A percentile compares a stretch with the other conserved stretches of the same genome.
Evolutionary conservation across 2,329 filamentous ascomycete species (phyloP).

Genomic region (Phaeosphaeria sp.): DNA sequence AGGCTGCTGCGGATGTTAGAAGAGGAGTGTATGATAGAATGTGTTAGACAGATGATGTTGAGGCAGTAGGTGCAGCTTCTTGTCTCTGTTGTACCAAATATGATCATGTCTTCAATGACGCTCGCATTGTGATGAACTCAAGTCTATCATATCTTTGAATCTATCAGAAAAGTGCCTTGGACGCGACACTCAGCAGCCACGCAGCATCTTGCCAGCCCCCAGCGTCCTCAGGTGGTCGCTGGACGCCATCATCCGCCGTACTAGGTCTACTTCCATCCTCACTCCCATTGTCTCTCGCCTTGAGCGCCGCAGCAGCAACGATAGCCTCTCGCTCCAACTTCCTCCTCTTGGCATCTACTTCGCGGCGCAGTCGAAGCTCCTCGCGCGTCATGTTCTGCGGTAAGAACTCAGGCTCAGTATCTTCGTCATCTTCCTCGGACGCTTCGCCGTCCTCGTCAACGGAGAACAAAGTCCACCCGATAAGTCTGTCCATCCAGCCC

Average conservation of each 20-base stretch:
- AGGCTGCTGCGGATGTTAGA: no score
- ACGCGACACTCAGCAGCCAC: conserved; percentile 64
- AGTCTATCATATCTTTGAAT: no score
- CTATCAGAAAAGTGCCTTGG: conserved; percentile 51
- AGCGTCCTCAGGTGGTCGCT: conserved; percentile 32
- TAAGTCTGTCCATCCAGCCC: conserved; percentile 63
- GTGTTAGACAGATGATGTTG: neutral
- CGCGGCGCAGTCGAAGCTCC: conserved; percentile 45
- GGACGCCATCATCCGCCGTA: conserved; percentile 10
- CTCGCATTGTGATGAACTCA: no score
- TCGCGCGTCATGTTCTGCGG: conserved; percentile 44
- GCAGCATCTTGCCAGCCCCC: conserved; percentile 66
- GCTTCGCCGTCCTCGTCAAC: conserved; percentile 58
- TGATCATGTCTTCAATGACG: neutral
- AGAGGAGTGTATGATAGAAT: no score
- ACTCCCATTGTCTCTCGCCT: conserved; percentile 35
- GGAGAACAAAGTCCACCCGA: conserved; percentile 64
- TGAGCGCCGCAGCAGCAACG: conserved; percentile 46
- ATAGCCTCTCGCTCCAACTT: conserved; percentile 47
- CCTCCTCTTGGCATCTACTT: conserved; percentile 46
- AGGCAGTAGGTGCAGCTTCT: no score
- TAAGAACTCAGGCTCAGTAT: conserved; percentile 31
- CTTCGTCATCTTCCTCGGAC: conserved; percentile 36
- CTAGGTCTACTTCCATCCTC: conserved; percentile 20
- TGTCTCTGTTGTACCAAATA: neutral